These are phyloP conservation scores for Alternaria postmessia DNA, from an alignment of 2,329 filamentous ascomycete genomes.

Conservation along the genomic window DNA sequence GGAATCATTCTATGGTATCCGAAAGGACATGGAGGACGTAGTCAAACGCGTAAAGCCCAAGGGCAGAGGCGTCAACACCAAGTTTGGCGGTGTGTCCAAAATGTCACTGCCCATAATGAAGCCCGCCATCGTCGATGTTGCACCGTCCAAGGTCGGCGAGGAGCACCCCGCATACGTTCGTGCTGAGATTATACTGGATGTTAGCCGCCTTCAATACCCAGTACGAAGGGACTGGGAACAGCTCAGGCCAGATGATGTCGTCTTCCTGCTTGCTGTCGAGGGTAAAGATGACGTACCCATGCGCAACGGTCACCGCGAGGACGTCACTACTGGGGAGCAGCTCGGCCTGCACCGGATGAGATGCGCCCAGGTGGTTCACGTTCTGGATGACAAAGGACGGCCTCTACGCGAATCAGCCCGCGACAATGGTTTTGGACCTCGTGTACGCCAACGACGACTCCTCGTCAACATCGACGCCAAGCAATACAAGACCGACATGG, in stretches of 20 bases:
- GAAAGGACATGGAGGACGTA: constrained; percentile 86
- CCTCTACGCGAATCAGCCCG: constrained; percentile 71
- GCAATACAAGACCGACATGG: constrained; percentile 80
- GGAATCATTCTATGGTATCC: constrained; percentile 92
- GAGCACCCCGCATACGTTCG: constrained; percentile 83
- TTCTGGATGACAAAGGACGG: constrained; percentile 85
- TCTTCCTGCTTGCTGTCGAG: constrained; percentile 84
- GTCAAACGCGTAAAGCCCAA: constrained; percentile 80
- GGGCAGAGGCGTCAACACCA: constrained; percentile 69
- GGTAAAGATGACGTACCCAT: constrained; percentile 62
- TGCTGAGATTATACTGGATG: constrained; percentile 85
- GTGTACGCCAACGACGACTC: constrained; percentile 71
- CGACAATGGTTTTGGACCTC: constrained; percentile 67
- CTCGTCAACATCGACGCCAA: constrained; percentile 82
- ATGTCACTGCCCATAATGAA: constrained; percentile 91
- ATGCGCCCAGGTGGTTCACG: constrained; percentile 83
- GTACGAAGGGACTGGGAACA: constrained; percentile 89
- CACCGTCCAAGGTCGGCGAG: constrained; percentile 83
- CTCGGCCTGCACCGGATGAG: constrained; percentile 76
- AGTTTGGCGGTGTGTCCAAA: constrained; percentile 84
- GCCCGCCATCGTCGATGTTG: constrained; percentile 85
- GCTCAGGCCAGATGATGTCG: constrained; percentile 83
- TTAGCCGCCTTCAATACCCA: constrained; percentile 77
- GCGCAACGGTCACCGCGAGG: constrained; percentile 63
- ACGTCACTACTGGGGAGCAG: constrained; percentile 63